Evolutionary conservation across 2,329 filamentous ascomycete genomes (phyloP), one percentile per base, ranked within the genome.

Genomic region (Cordyceps militaris): DNA sequence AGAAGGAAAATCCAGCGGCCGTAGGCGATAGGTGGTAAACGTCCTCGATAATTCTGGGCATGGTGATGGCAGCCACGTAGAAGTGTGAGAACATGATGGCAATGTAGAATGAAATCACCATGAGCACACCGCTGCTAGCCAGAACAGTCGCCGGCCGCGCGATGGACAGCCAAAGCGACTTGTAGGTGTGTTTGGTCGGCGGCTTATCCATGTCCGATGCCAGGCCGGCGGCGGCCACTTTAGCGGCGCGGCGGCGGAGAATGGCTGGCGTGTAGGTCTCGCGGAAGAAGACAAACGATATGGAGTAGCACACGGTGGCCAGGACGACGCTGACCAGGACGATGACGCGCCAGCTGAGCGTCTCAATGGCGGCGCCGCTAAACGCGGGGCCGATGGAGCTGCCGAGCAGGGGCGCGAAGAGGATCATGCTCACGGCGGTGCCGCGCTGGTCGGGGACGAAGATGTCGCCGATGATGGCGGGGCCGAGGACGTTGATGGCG

Each of bases 391-490:
- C 82, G 7, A 83, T 66, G 3, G 81, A 80, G 4, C 81, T 81
- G 21, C 82, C 82, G 16, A 83, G 66, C 3, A 86, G 70, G 0
- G 83, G 82, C 2, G 82, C 80, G 2, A 85, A 69, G 66, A 78
- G 79, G 48, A 84, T 71, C 46, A 81, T 59, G 63, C 78, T 81
- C 76, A 87, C 81, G 8, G 83, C 78, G 0, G 76, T 75, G 24
- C 83, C 84, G 16, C 83, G 73, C 65, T 81, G 71, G 57, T 86
- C 83, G 1, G 76, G 71, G 2, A 71, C 68, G 64, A 85, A 86
- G 61, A 86, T 79, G 65, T 87, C 84, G 24, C 83, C 84, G 19
- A 87, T 77, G 54, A 87, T 82, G 24, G 83, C 80, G 0, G 84
- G 84, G 61, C 79, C 83, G 19, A 87, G 73, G 9, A 86, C 83